Base-by-base conservation (phyloP, 2,329 filamentous ascomycete species). In the Exophiala phaeomuriformis region DNA sequence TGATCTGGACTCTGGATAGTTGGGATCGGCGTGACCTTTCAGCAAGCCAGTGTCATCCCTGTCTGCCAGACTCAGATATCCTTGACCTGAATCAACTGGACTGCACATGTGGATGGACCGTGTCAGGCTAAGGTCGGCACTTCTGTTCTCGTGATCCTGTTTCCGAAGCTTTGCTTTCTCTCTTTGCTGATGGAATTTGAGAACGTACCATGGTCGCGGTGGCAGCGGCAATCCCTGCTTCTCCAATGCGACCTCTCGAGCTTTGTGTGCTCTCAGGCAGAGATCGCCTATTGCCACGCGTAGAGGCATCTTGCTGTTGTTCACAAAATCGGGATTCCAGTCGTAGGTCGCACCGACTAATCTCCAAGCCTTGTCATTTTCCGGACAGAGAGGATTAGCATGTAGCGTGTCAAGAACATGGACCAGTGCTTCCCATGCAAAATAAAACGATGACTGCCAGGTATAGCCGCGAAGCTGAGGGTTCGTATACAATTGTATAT, bases 401-500 rank as follows among this genome's bases (percentile, higher is more conserved):
- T 68, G 58, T 47, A 72, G 60, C 40, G 65, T 66, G 60, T 71
- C 64, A 47, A 71, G 59, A 27, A 70, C 55, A 49, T 71, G 64
- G 46, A 70, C 68, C 45, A 70, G 45, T 47, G 65, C 65, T 49
- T 68, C 66, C 68, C 68, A 70, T 58, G 66, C 67, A 30, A 64
- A 56, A 53, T 62, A 64, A 48, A 64, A 68, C 2, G 65, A 47
- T 33, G 60, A 64, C 45, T 68, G 56, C 68, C 68, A 70, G 2
- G 66, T 61, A 57, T 68, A 70, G 32, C 53, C 57, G 46, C 62
- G 56, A 7, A 69, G 30, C 10, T 48, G 36, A 8, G 37, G 51
- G 35, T 68, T 72, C 2, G 65, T 67, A 32, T 71, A 68, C 0
- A 65, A 64, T n/a, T 73, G 59, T 42, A 68, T 72, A 52, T 73